These are phyloP conservation scores for Ceriops zippeliana DNA, from an alignment of 345 rosid species.

Conservation along the genomic window DNA sequence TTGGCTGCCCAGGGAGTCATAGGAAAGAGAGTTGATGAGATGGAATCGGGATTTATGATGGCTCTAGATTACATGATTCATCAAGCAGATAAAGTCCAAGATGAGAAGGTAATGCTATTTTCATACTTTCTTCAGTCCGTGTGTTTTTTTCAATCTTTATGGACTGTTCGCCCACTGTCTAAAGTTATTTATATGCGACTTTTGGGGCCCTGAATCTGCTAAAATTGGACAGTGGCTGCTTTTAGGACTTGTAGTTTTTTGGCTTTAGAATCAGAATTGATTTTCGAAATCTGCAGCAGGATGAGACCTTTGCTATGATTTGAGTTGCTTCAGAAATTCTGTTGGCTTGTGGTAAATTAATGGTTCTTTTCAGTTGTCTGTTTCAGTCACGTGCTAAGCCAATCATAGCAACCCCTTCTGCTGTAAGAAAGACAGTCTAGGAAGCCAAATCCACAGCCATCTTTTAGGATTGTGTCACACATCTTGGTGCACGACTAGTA, in stretches of 20 bases:
- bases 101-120: conserved; percentile 54
- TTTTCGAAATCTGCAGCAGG: background rate
- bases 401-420: background rate
- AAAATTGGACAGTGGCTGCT: background rate
- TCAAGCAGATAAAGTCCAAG: conserved; percentile 73
- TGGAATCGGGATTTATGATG: conserved; percentile 96
- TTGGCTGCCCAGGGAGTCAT: conserved; percentile 91
- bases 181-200: background rate
- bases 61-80: conserved; percentile 94
- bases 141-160: background rate
- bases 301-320: background rate
- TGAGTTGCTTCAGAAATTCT: background rate
- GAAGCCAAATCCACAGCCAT: background rate
- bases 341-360: background rate
- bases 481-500: background rate
- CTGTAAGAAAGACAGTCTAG: background rate
- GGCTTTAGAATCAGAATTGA: background rate
- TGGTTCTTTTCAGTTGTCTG: background rate
- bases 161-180: background rate
- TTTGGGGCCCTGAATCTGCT: background rate
- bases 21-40: conserved; percentile 90
- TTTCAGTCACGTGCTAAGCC: background rate
- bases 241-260: background rate
- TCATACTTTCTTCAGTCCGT: background rate
- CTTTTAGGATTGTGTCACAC: background rate